Evolutionary conservation across 441 rosid genomes (phyloP).

Genomic region (Erodium chrysanthum): DNA sequence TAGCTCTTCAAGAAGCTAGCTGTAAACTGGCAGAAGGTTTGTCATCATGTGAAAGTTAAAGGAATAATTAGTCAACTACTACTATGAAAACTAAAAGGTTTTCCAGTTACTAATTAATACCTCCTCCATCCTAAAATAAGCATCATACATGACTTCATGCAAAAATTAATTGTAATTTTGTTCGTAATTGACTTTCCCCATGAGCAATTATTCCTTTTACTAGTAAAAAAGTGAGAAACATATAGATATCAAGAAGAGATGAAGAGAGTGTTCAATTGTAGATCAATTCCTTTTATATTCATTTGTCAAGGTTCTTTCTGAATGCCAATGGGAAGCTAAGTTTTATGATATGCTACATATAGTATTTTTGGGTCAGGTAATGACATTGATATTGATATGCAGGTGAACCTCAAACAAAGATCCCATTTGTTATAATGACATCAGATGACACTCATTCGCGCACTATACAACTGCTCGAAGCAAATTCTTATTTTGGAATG

Average conservation of each 20-base stretch:
- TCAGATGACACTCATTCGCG: conserved; percentile 90
- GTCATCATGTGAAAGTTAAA: conserved; percentile 17
- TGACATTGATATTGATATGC: conserved; percentile 14
- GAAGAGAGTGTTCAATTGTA: background rate
- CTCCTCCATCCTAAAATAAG: background rate
- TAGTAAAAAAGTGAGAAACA: background rate
- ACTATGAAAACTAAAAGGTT: background rate
- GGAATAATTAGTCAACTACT: background rate
- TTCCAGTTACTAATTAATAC: background rate
- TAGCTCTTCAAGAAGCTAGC: conserved; percentile 90
- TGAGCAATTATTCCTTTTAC: background rate
- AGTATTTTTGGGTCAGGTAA: conserved; percentile 7
- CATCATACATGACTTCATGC: background rate
- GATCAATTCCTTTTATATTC: background rate
- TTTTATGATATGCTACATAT: background rate
- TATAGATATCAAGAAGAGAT: background rate
- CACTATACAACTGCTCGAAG: conserved; percentile 55
- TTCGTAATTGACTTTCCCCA: background rate
- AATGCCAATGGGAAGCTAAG: background rate
- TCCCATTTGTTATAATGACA: conserved; percentile 90
- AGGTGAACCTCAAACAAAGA: conserved; percentile 49
- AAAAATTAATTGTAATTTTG: background rate
- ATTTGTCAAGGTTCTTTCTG: background rate
- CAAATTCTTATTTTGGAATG: conserved; percentile 85
- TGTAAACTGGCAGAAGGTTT: conserved; percentile 48